Conservation (phyloP, 495 filamentous ascomycete genomes). For the Aspergillus saccharolyticus region DNA sequence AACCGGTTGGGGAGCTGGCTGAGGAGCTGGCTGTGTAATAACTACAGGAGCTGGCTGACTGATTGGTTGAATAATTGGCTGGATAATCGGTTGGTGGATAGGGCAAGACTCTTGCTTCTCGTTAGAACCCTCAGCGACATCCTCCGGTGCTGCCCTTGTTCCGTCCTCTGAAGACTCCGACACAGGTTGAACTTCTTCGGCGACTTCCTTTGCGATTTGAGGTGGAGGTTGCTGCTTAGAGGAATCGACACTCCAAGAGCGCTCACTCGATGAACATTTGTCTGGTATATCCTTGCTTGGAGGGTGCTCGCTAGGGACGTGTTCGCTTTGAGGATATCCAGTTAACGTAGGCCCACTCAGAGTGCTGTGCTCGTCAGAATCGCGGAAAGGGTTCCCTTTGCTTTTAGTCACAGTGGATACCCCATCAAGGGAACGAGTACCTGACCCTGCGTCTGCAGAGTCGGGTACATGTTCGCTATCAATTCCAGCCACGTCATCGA, state of each 20-base stretch:
- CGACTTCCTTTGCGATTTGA: neutral
- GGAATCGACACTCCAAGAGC: neutral
- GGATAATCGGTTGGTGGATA: neutral
- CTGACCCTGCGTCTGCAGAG: constrained; percentile 8
- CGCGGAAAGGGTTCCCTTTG: neutral
- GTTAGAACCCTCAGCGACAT: constrained; percentile 8
- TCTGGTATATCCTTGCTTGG: neutral
- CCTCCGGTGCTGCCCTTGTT: neutral
- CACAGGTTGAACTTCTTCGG: constrained; percentile 5
- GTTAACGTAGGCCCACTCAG: neutral
- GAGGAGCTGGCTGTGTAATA: neutral
- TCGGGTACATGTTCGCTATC: neutral
- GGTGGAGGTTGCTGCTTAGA: neutral
- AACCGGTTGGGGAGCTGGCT: neutral
- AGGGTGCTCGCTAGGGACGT: neutral
- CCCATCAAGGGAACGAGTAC: constrained; percentile 12
- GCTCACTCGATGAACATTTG: neutral
- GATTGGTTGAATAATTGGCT: neutral
- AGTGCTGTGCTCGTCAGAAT: neutral
- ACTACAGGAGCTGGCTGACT: neutral
- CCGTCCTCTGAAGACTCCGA: neutral
- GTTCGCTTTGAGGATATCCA: neutral
- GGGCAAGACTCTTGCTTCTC: neutral
- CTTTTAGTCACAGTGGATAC: neutral
- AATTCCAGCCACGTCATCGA: constrained; percentile 23